Conservation (phyloP, 2,329 filamentous ascomycete genomes). For the Tolypocladium guangdongense region DNA sequence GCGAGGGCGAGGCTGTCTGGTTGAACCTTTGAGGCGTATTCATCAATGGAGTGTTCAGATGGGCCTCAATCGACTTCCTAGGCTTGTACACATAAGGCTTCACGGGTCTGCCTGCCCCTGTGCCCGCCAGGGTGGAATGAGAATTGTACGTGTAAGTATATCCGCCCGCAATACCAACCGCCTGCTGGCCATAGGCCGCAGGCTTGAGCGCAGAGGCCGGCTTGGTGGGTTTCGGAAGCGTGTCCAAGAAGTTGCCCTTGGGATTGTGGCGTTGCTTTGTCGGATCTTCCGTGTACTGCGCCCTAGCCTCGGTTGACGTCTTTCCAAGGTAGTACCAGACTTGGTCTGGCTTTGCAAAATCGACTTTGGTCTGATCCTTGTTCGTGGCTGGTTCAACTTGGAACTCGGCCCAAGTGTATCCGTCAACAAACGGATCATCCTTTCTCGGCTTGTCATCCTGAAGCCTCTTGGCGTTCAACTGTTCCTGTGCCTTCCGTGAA, state of each 20-base stretch:
- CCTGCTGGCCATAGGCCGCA: conserved; percentile 6
- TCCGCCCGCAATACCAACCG: conserved; percentile 6
- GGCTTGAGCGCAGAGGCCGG: conserved; percentile 18
- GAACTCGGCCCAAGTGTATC: conserved; percentile 72
- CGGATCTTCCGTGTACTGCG: conserved; percentile 80
- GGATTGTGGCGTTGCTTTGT: conserved; percentile 47
- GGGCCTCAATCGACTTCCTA: conserved; percentile 21
- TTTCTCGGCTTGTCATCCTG: conserved; percentile 52
- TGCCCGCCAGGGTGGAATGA: background rate
- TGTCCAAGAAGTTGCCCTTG: conserved; percentile 63
- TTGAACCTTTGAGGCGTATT: conserved; percentile 15
- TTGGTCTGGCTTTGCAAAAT: conserved; percentile 61
- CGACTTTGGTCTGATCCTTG: conserved; percentile 53
- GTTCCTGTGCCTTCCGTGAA: conserved; percentile 50
- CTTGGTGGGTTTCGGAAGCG: conserved; percentile 44
- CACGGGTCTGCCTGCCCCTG: conserved; percentile 17
- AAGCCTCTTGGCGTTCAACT: conserved; percentile 55
- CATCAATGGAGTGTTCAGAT: conserved; percentile 9
- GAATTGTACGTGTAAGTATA: conserved; percentile 4
- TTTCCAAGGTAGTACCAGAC: conserved; percentile 84
- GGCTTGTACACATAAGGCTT: conserved; percentile 47
- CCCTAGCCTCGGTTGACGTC: conserved; percentile 78
- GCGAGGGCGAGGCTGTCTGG: conserved; percentile 4
- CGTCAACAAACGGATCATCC: conserved; percentile 56
- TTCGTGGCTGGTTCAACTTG: conserved; percentile 49